Evolutionary conservation across 1,284 basidiomycete species (phyloP), one percentile per base, ranked within the genome.

Genomic region (Ustilago loliicola): DNA sequence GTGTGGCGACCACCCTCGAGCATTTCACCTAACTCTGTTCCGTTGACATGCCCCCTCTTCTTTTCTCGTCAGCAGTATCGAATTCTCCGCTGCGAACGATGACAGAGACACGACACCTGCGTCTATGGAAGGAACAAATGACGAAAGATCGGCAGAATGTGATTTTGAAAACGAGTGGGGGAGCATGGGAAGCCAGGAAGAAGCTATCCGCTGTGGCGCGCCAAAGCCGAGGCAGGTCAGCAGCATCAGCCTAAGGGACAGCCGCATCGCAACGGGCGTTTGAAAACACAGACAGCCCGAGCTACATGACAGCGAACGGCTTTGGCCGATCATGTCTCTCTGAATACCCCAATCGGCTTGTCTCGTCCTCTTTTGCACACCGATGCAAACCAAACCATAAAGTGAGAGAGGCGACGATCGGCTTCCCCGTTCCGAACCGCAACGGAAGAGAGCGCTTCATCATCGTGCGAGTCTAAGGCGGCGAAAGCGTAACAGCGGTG

Each of bases 201-300:
- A 47, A 34, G 45, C 38, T 45, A 23, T 40, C 21, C 21, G 34
- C 47, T 10, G 57, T 71, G 58, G 58, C 62, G 47, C 47, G 45
- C 47, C 30, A 40, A 65, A 61, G 62, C 68, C 68, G 62, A 71
- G 68, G 68, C 68, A 65, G 58, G 68, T 29, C 52, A 48, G 34
- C 48, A 70, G 61, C 67, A 47, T 4, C 40, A 50, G 21, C 27
- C 9, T 3, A 7, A 50, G 21, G 3, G 21, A 25, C 30, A 47
- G 45, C 45, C 45, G n/a, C 40, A 42, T 42, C 40, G 40, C 45
- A 47, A 47, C 45, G 45, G 45, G 45, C 45, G 45, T 47, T 38
- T 15, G 50, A 19, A 25, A 29, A 23, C 15, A 23, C 42, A 45
- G 42, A 9, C 21, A 61, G 51, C 32, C 60, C 51, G 60, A 61